Conservation (phyloP, 345 rosid genomes). For the Brassica carinata region DNA sequence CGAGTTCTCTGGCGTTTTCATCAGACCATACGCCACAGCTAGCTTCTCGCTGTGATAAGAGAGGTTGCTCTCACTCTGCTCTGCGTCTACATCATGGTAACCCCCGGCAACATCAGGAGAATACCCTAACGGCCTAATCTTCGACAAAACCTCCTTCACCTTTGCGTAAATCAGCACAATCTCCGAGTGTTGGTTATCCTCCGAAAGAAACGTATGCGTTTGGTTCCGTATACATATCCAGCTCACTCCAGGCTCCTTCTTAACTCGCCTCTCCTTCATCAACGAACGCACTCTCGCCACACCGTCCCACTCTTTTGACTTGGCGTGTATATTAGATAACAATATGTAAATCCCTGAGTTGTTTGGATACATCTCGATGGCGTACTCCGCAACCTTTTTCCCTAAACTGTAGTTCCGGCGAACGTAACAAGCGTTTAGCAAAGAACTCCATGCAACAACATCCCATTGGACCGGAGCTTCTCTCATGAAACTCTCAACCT, state of each 20-base stretch:
- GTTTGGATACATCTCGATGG: conserved; percentile 44
- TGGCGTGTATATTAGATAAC: conserved; percentile 59
- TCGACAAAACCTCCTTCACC: conserved; percentile 57
- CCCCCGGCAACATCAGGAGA: conserved; percentile 59
- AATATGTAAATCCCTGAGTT: conserved; percentile 63
- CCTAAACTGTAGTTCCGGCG: conserved; percentile 63
- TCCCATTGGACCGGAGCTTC: conserved; percentile 70
- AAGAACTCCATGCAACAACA: conserved; percentile 73
- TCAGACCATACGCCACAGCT: conserved; percentile 77
- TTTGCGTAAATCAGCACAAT: conserved; percentile 53
- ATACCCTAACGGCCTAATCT: conserved; percentile 76
- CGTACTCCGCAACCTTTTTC: conserved; percentile 54
- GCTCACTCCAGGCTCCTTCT: conserved; percentile 93
- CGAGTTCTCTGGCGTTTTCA: conserved; percentile 63
- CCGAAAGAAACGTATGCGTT: conserved; percentile 69
- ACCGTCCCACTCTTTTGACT: conserved; percentile 71
- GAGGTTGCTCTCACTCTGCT: conserved; percentile 72
- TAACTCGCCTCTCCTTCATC: conserved; percentile 66
- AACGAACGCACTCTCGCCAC: conserved; percentile 62
- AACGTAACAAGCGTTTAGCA: conserved; percentile 72
- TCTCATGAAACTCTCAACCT: conserved; percentile 65
- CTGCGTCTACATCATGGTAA: conserved; percentile 79
- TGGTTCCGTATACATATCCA: conserved; percentile 66
- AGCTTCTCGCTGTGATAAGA: conserved; percentile 83
- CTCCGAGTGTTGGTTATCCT: conserved; percentile 67